Conservation (phyloP, 2,329 filamentous ascomycete genomes). For the Passalora sequoiae region DNA sequence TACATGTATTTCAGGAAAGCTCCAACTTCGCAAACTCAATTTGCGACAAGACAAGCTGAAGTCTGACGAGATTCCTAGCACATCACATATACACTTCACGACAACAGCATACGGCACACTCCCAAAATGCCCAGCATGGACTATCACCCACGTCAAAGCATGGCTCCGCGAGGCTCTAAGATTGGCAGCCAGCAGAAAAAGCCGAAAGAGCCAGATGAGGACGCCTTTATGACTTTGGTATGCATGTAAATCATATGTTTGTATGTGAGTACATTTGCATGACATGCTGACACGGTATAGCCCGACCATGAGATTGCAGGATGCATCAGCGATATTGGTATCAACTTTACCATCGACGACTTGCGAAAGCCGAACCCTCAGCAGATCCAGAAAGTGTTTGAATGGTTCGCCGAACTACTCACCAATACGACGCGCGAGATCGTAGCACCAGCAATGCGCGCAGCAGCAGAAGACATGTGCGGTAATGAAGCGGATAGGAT, state of each 20-base stretch:
- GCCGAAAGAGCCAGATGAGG: constrained; percentile 40
- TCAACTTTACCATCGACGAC: constrained; percentile 79
- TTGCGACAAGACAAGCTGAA: constrained; percentile 1
- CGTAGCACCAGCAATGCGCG: constrained; percentile 90
- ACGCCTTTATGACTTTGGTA: constrained; percentile 50
- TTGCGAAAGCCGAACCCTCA: constrained; percentile 89
- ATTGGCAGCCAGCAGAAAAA: constrained; percentile 36
- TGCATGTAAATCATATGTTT: too few species aligned
- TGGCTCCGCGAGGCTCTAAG: constrained; percentile 40
- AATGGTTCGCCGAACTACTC: constrained; percentile 92
- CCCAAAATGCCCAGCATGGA: constrained; percentile 40
- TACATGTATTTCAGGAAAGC: too few species aligned
- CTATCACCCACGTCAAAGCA: constrained; percentile 49
- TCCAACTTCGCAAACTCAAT: constrained; percentile 6
- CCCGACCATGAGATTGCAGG: constrained; percentile 78
- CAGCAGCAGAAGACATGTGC: constrained; percentile 80
- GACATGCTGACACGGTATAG: constrained; percentile 35
- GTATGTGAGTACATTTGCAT: neutral
- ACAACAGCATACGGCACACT: constrained; percentile 3
- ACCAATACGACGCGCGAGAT: constrained; percentile 91
- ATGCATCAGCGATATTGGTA: constrained; percentile 95
- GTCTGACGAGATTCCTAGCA: neutral
- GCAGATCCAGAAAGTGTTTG: constrained; percentile 94
- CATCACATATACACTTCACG: constrained; percentile 9
- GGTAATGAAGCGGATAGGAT: constrained; percentile 74